Base-by-base conservation (phyloP, 1,284 basidiomycete genomes). In the Pseudozyma pruni region DNA sequence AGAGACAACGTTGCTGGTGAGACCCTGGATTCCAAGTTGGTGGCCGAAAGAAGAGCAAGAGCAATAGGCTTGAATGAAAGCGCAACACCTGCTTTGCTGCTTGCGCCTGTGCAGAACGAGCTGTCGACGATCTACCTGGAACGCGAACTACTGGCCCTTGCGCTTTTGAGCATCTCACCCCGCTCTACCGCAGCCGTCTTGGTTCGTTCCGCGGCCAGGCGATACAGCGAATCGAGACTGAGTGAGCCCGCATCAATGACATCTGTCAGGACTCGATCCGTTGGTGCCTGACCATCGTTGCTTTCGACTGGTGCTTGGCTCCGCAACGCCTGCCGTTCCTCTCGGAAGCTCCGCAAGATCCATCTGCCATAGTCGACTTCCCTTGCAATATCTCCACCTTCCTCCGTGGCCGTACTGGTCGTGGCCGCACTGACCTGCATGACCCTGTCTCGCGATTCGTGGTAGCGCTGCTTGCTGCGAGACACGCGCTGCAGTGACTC, bases 21-120 rank as follows among this genome's bases (percentile, higher is more conserved):
- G 49, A 51, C 74, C 75, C 0, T 77, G 58, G 57, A 69, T 77
- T 27, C 75, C 72, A 1, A 27, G 9, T 11, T 75, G 73, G 74
- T 77, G 75, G 75, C 74, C 74, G 8, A 45, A 67, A 29, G 42
- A 60, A 23, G 37, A 38, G 14, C 29, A 39, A n/a, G 33, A 25
- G 8, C 34, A 42, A 29, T 37, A 32, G 6, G 16, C 19, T 34
- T 22, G 23, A 45, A 16, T 33, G 9, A 43, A 16, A 11, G 29
- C 27, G 27, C 11, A 11, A 29, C 7, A 11, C 11, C 27, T 29
- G 27, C 27, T 7, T 29, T 6, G 27, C 27, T 29, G 27, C 6
- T 6, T 11, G 7, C 27, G 27, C 27, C 27, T 11, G 27, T 6
- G 7, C 7, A 29, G 6, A 6, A 29, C 27, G 27, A 29, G 11